Conservation (phyloP, 805 yeast genomes). For the Yarrowia porcina region DNA sequence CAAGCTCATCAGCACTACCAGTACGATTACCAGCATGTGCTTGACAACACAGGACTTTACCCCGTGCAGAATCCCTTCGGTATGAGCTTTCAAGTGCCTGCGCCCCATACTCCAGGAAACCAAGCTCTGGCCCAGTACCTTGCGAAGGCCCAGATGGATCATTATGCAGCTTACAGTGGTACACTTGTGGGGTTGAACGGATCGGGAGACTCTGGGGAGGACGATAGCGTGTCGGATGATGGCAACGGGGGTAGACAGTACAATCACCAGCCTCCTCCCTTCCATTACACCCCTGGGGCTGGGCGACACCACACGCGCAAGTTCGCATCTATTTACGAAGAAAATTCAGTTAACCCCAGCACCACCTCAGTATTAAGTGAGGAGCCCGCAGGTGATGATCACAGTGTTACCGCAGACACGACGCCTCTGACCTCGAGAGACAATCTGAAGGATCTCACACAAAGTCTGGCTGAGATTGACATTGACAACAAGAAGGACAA, state of each 20-base stretch:
- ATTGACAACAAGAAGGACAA: constrained; percentile 20
- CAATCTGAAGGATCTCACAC: constrained; percentile 17
- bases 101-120: constrained; percentile 21
- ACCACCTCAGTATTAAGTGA: constrained; percentile 11
- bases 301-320: constrained; percentile 21
- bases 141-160: constrained; percentile 22
- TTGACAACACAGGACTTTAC: constrained; percentile 10
- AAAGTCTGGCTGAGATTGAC: constrained; percentile 14
- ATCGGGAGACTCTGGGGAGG: not conserved
- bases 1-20: constrained; percentile 4
- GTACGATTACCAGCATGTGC: not conserved
- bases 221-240: constrained; percentile 5
- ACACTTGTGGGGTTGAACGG: not conserved
- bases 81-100: constrained; percentile 17
- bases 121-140: constrained; percentile 20
- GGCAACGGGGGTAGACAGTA: constrained; percentile 9
- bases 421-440: constrained; percentile 7
- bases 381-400: constrained; percentile 10
- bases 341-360: constrained; percentile 13
- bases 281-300: constrained; percentile 21
- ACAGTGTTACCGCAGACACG: constrained; percentile 17
- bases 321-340: constrained; percentile 21
- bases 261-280: constrained; percentile 20
- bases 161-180: constrained; percentile 20
- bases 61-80: constrained; percentile 19